Base-by-base conservation (phyloP, 2,329 filamentous ascomycete species). In the Pyrenophora tritici-repentis region DNA sequence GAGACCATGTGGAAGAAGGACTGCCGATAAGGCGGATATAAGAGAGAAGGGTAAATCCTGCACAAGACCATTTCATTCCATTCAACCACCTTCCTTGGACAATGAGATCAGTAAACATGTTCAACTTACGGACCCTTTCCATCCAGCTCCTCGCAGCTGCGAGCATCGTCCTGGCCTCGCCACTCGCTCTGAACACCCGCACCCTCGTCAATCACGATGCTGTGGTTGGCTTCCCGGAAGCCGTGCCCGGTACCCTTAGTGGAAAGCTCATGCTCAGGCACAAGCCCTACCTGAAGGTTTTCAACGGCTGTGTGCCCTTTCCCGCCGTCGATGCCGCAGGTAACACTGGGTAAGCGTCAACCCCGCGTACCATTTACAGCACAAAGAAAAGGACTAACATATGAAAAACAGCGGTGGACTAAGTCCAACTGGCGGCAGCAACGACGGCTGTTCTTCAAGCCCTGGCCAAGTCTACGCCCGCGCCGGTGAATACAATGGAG, bases 231-330 rank as follows among this genome's bases (percentile, higher is more conserved):
- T 83, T 86, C 54, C 51, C 76, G 0, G 62, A 85, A 63, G 78
- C 80, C 0, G 80, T 85, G 0, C 83, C 83, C 0, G 72, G 68
- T 35, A 75, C 74, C 4, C 71, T 71, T 1, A 64, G 70, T 0
- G 83, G 83, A 12, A 64, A 73, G 2, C 65, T 83, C 18, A 82
- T 83, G 57, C 65, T 81, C 35, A 79, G 80, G 45, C 86, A 83
- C 69, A 79, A 86, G 69, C 83, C 83, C 0, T 77, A 74, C 45
- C 74, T 85, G 5, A 60, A 83, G 9, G 79, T 86, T 4, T 75
- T 77, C 14, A 81, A 82, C 59, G 84, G 84, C 38, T 87, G 84
- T 55, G 83, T 86, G 7, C 83, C 84, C 0, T 87, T 84, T 62
- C 83, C 84, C 0, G 84, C 80, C 1, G 84, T 87, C 1, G 81